Evolutionary conservation across 768 basidiomycete species (phyloP).

Genomic region (Clavaria fumosa): DNA sequence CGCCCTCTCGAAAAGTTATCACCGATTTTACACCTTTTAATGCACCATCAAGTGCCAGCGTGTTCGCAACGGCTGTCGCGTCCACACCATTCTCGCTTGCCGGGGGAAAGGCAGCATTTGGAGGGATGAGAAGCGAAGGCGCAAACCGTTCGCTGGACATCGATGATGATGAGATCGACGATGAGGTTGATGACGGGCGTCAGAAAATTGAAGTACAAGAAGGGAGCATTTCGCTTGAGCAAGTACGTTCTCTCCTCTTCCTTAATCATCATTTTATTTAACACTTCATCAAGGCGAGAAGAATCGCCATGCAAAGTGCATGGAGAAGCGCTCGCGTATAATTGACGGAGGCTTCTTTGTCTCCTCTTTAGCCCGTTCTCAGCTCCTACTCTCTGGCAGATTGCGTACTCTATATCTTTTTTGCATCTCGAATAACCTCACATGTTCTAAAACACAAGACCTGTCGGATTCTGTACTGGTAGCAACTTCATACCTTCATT

Average conservation of each 20-base stretch:
- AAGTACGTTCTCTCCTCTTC: slow-evolving; percentile 33
- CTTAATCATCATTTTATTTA: neutral
- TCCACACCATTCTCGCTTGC: slow-evolving; percentile 69
- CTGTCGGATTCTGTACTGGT: too few relatives aligned
- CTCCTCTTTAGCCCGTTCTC: neutral
- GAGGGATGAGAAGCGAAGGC: slow-evolving; percentile 42
- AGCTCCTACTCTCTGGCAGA: slow-evolving; percentile 5
- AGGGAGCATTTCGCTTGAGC: slow-evolving; percentile 83
- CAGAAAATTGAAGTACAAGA: slow-evolving; percentile 68
- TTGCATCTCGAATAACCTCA: too few relatives aligned
- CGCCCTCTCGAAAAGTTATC: slow-evolving; percentile 78
- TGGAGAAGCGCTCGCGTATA: slow-evolving; percentile 59
- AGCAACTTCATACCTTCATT: too few relatives aligned
- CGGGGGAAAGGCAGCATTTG: slow-evolving; percentile 74
- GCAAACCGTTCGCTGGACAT: slow-evolving; percentile 26
- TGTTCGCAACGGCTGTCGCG: slow-evolving; percentile 73
- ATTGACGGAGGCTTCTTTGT: slow-evolving; percentile 9
- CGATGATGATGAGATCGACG: slow-evolving; percentile 60
- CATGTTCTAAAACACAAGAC: too few relatives aligned
- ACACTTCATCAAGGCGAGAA: slow-evolving; percentile 39
- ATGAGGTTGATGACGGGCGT: slow-evolving; percentile 38
- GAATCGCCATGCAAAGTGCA: slow-evolving; percentile 82
- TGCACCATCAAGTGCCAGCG: slow-evolving; percentile 55
- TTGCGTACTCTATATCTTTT: neutral
- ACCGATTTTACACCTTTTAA: slow-evolving; percentile 82